Percentiles rank a stretch among this genome's conserved stretches.
Conservation (phyloP, 2,329 filamentous ascomycete genomes). For the Dothidotthia symphoricarpi region DNA sequence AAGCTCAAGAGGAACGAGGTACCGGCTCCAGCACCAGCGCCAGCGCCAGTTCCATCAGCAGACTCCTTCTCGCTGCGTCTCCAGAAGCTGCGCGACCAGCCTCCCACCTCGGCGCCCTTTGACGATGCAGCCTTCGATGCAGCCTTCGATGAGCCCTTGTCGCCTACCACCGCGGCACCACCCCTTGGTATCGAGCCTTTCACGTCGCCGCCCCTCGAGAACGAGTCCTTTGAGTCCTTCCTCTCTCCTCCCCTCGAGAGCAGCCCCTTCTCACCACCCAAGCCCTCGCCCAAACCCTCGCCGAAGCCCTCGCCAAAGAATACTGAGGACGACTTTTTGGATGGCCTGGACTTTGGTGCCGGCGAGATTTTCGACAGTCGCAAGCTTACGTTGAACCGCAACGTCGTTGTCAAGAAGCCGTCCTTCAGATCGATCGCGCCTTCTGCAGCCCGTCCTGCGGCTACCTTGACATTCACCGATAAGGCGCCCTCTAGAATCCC, state of each 20-base stretch:
- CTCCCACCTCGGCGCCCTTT: slow-evolving; percentile 30
- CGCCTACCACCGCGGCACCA: slow-evolving; percentile 14
- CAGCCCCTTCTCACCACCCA: too few species aligned
- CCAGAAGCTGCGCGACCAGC: slow-evolving; percentile 17
- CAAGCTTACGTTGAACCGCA: slow-evolving; percentile 83
- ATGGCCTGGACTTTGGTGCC: slow-evolving; percentile 82
- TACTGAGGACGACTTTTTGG: slow-evolving; percentile 73
- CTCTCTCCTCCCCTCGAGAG: too few species aligned
- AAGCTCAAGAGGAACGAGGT: slow-evolving; percentile 59
- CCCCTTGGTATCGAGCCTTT: slow-evolving; percentile 1
- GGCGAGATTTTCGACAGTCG: slow-evolving; percentile 76
- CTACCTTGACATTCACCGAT: slow-evolving; percentile 89
- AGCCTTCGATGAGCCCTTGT: slow-evolving; percentile 8
- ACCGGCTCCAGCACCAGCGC: slow-evolving; percentile 20
- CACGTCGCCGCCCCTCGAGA: slow-evolving; percentile 20
- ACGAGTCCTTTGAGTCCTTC: slow-evolving; percentile 5
- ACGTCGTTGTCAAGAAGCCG: slow-evolving; percentile 80
- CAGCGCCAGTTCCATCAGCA: slow-evolving; percentile 13
- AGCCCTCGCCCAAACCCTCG: slow-evolving; percentile 7
- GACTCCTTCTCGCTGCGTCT: too few species aligned
- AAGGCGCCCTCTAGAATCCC: slow-evolving; percentile 74
- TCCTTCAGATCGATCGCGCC: slow-evolving; percentile 58
- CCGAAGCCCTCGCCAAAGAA: slow-evolving; percentile 22
- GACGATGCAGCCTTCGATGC: slow-evolving; percentile 7
- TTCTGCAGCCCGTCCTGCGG: slow-evolving; percentile 68